Conservation (phyloP, 1,284 basidiomycete genomes). For the Neolentinus lepideus region DNA sequence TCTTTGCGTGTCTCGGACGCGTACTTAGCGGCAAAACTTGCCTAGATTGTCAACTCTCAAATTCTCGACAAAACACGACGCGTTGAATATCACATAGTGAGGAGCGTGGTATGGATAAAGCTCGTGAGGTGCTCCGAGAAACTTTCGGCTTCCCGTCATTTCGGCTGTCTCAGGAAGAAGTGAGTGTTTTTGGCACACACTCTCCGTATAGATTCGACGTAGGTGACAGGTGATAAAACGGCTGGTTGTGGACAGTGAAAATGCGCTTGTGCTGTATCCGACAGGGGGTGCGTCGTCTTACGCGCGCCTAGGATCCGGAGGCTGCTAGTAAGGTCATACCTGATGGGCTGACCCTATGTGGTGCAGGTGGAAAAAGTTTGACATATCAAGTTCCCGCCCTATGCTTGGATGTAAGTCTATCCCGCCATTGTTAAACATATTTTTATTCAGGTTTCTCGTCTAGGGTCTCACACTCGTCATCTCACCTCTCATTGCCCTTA, state of each 20-base stretch:
- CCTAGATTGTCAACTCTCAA: no score
- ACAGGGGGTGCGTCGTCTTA: slow-evolving; percentile 25
- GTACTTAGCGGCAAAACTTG: background rate
- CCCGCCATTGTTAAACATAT: background rate
- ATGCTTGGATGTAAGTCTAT: slow-evolving; percentile 28
- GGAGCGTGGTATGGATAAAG: slow-evolving; percentile 20
- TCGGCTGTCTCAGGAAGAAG: slow-evolving; percentile 29
- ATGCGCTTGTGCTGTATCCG: slow-evolving; percentile 30
- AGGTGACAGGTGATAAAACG: slow-evolving; percentile 25
- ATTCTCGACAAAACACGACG: no score
- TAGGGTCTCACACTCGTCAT: slow-evolving; percentile 62
- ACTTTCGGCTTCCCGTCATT: slow-evolving; percentile 28
- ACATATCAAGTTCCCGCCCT: slow-evolving; percentile 62
- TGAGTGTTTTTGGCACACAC: slow-evolving; percentile 8
- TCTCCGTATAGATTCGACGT: background rate
- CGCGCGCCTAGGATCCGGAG: no score
- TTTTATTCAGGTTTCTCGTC: slow-evolving; percentile 16
- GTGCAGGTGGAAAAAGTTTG: slow-evolving; percentile 32
- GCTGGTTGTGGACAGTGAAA: slow-evolving; percentile 30
- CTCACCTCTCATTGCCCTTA: slow-evolving; percentile 45
- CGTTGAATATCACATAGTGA: background rate
- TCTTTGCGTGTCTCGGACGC: background rate
- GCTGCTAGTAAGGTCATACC: no score
- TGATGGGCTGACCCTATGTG: no score
- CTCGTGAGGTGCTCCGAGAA: slow-evolving; percentile 21